A percentile compares a stretch with the other conserved stretches of the same genome.
These are phyloP conservation scores for Stachybotrys echinatus DNA, from an alignment of 2,329 filamentous ascomycete genomes.

Conservation along the genomic window DNA sequence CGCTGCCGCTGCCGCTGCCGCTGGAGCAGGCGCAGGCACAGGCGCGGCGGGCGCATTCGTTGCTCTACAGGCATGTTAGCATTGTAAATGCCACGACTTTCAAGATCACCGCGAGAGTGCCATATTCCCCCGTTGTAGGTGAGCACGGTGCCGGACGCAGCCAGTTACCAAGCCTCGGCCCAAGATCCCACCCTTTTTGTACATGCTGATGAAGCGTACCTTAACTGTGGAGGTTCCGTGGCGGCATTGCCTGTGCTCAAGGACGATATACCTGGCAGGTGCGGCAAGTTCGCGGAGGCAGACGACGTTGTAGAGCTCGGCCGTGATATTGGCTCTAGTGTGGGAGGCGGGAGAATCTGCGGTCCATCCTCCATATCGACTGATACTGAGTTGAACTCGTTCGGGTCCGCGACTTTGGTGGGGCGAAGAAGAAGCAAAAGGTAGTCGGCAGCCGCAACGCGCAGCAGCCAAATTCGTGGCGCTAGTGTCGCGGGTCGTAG, in stretches of 20 bases:
- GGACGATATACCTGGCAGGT: slow-evolving; percentile 40
- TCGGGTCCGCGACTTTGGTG: background rate
- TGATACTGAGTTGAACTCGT: too few species aligned
- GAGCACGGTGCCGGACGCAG: too few species aligned
- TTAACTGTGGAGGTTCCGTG: slow-evolving; percentile 37
- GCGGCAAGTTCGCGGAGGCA: slow-evolving; percentile 32
- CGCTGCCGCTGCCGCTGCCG: background rate
- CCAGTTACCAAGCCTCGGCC: too few species aligned
- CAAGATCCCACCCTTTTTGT: background rate
- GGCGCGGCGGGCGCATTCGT: slow-evolving; percentile 4
- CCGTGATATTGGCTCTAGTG: slow-evolving; percentile 43
- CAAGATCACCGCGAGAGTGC: background rate
- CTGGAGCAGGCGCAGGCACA: background rate
- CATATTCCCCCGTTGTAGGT: too few species aligned
- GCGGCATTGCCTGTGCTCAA: slow-evolving; percentile 35
- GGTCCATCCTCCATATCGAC: slow-evolving; percentile 42
- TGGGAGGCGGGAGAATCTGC: slow-evolving; percentile 30
- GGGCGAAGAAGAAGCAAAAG: background rate
- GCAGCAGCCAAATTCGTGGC: background rate
- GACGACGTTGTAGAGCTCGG: slow-evolving; percentile 44
- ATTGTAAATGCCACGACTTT: background rate
- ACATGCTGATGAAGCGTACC: slow-evolving; percentile 28
- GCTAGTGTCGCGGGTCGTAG: too few species aligned
- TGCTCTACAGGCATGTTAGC: slow-evolving; percentile 10
- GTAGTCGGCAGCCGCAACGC: background rate